These are phyloP conservation scores for Tephrocybe sp. DNA, from an alignment of 768 basidiomycete genomes.

Conservation along the genomic window DNA sequence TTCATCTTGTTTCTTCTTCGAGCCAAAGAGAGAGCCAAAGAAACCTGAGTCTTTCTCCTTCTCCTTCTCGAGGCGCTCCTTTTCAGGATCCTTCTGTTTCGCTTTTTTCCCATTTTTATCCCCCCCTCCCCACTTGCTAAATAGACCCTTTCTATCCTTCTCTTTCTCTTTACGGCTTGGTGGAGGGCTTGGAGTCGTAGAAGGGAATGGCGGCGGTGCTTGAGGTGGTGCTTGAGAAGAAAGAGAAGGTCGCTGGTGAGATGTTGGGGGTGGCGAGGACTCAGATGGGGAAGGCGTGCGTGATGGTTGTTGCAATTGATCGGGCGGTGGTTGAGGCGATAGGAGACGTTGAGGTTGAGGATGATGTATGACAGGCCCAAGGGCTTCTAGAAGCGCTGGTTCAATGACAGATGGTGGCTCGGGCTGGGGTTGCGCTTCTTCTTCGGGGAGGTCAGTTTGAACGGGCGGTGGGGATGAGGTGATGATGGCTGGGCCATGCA, in stretches of 20 bases:
- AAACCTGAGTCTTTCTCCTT: slow-evolving; percentile 80
- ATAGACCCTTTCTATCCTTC: slow-evolving; percentile 72
- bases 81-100: slow-evolving; percentile 25
- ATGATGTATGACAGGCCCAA: slow-evolving; percentile 54
- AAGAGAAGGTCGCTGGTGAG: slow-evolving; percentile 25
- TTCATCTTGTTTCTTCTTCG: slow-evolving; percentile 82
- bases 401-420: slow-evolving; percentile 26
- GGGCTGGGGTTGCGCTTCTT: slow-evolving; percentile 1
- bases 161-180: slow-evolving; percentile 65
- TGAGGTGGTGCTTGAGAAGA: slow-evolving; percentile 9
- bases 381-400: slow-evolving; percentile 31
- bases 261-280: slow-evolving; percentile 19
- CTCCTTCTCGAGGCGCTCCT: slow-evolving; percentile 35
- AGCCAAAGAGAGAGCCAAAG: slow-evolving; percentile 88
- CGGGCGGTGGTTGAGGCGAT: slow-evolving; percentile 37
- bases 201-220: slow-evolving; percentile 28
- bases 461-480: slow-evolving; percentile 28
- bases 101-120: slow-evolving; percentile 63
- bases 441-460: slow-evolving; percentile 18
- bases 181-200: slow-evolving; percentile 30
- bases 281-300: slow-evolving; percentile 62
- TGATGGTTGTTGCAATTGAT: slow-evolving; percentile 38
- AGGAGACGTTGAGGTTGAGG: slow-evolving; percentile 61
- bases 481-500: slow-evolving; percentile 25
- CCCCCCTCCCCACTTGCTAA: slow-evolving; percentile 64